A percentile compares a stretch with the other conserved stretches of the same genome.
Conservation (phyloP, 2,329 filamentous ascomycete genomes). For the Exophiala phaeomuriformis region DNA sequence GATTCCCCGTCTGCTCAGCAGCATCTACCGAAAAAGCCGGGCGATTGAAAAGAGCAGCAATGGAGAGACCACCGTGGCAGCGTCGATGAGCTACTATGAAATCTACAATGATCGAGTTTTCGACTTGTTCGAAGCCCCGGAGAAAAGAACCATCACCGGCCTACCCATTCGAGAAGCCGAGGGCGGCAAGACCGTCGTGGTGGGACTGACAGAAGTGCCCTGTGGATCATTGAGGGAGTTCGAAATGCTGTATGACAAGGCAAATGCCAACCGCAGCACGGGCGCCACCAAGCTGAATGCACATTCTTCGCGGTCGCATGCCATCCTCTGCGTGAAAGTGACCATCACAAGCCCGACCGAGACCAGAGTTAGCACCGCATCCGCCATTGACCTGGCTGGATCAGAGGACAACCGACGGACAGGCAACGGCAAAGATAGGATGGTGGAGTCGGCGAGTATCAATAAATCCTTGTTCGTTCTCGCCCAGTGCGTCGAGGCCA, state of each 20-base stretch:
- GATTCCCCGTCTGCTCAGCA: constrained; percentile 76
- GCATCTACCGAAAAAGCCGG: constrained; percentile 75
- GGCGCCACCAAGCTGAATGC: constrained; percentile 86
- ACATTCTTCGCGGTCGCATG: constrained; percentile 82
- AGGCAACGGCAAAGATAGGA: constrained; percentile 82
- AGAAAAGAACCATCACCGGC: constrained; percentile 75
- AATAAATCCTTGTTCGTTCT: constrained; percentile 96
- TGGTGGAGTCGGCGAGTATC: constrained; percentile 94
- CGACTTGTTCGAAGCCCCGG: constrained; percentile 78
- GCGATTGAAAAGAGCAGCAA: constrained; percentile 75
- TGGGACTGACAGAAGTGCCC: constrained; percentile 72
- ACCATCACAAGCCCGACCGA: constrained; percentile 64
- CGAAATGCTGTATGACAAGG: constrained; percentile 80
- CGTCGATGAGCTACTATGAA: constrained; percentile 84
- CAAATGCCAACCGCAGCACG: constrained; percentile 83
- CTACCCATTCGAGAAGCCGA: constrained; percentile 71
- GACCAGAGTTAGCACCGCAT: constrained; percentile 71
- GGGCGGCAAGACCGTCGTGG: constrained; percentile 77
- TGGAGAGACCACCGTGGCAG: constrained; percentile 62
- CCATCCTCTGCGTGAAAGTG: constrained; percentile 83
- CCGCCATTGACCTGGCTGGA: constrained; percentile 88
- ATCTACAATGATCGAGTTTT: constrained; percentile 96
- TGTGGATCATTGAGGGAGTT: constrained; percentile 86
- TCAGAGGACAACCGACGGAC: constrained; percentile 93
- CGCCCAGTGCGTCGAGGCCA: constrained; percentile 91